Evolutionary conservation across 495 filamentous ascomycete species (phyloP).

Genomic region (Xylaria sp.): DNA sequence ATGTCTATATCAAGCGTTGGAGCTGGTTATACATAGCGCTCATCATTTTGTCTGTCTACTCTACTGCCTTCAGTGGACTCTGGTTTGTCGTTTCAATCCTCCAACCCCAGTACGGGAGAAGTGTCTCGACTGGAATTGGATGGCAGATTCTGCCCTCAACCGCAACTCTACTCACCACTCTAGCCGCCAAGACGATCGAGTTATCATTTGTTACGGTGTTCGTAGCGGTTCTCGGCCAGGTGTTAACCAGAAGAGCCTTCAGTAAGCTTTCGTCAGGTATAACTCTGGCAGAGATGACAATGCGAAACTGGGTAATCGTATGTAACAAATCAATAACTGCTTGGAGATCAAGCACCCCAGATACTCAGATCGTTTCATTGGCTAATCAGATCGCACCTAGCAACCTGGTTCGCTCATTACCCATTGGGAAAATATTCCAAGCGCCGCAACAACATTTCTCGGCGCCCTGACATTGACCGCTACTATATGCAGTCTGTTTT

Average conservation of each 20-base stretch:
- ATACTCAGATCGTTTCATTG: neutral
- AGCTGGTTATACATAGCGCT: slow-evolving; percentile 67
- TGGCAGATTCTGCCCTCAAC: slow-evolving; percentile 59
- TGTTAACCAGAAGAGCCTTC: slow-evolving; percentile 69
- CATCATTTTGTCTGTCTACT: slow-evolving; percentile 67
- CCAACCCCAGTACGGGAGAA: slow-evolving; percentile 65
- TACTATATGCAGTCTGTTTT: slow-evolving; percentile 69
- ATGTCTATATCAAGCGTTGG: slow-evolving; percentile 47
- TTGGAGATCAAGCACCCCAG: neutral
- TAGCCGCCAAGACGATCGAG: slow-evolving; percentile 78
- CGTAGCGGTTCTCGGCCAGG: slow-evolving; percentile 75
- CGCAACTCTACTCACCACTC: slow-evolving; percentile 65
- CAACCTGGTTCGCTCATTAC: slow-evolving; percentile 68
- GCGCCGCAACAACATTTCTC: slow-evolving; percentile 65
- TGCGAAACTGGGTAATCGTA: slow-evolving; percentile 62
- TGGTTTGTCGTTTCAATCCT: slow-evolving; percentile 65
- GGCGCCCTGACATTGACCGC: slow-evolving; percentile 64
- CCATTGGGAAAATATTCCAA: slow-evolving; percentile 65
- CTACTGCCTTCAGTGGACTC: slow-evolving; percentile 68
- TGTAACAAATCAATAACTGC: slow-evolving; percentile 21
- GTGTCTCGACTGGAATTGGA: slow-evolving; percentile 54
- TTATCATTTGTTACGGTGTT: slow-evolving; percentile 79
- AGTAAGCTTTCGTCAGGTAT: slow-evolving; percentile 63
- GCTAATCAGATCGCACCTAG: slow-evolving; percentile 27
- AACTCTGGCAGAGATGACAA: slow-evolving; percentile 73